phyloP scores from a whole-genome alignment of 345 rosid genomes.

The Salix viminalis region DNA sequence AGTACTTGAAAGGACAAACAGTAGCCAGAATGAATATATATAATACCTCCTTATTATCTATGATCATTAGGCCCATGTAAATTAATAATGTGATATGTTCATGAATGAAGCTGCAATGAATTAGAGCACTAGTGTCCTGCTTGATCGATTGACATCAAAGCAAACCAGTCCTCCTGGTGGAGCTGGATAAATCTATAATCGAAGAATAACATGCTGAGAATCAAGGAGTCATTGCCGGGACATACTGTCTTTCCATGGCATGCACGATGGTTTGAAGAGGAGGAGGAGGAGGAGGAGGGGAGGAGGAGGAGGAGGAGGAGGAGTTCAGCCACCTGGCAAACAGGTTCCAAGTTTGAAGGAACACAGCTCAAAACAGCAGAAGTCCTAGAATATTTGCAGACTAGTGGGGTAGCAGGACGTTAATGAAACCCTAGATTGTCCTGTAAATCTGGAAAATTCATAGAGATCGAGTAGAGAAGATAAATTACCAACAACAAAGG shows the following conservation, averaged over 20 bases:
- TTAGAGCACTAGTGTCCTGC: background rate
- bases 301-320: background rate
- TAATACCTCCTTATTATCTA: background rate
- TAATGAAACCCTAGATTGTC: background rate
- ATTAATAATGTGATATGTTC: background rate
- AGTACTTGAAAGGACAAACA: background rate
- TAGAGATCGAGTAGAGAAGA: background rate
- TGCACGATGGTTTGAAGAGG: background rate
- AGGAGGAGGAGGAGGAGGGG: background rate
- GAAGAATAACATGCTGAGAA: background rate
- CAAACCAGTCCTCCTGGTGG: background rate
- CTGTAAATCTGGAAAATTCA: background rate
- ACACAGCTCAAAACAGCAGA: background rate
- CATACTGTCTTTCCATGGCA: background rate
- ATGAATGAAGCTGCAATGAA: background rate
- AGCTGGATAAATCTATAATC: background rate
- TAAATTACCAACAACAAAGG: conserved; percentile 66
- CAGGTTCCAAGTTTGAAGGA: background rate
- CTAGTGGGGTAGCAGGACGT: background rate
- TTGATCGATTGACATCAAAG: background rate
- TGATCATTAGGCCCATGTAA: background rate
- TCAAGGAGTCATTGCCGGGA: background rate
- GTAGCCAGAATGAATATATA: background rate
- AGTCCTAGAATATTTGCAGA: background rate
- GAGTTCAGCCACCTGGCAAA: background rate